Base-by-base conservation (phyloP, 306 rosid genomes). In the Amphicarpaea edgeworthii region DNA sequence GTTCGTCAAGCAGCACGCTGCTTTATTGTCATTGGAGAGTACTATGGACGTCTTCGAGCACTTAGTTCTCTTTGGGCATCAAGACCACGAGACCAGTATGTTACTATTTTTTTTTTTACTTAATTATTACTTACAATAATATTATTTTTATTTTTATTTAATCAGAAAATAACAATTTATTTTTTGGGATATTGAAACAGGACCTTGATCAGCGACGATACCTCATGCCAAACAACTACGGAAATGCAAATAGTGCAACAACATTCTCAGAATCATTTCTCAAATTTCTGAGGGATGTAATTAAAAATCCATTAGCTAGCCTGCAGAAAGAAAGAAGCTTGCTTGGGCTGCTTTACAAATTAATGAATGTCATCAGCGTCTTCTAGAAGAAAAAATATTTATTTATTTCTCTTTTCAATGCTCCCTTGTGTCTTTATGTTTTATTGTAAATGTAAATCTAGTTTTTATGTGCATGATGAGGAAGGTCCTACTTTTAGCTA, bases 11-110 rank as follows among this genome's bases (percentile, higher is more conserved):
- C 93, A 21, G 97, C 91, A 0, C 60, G 87, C 1, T 90, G 93
- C 60, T 94, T 90, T 40, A 78, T 94, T 58, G 93, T 92, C 5
- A 92, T 92, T 3, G 95, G 92, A 38, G 98, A 92, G 65, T 94
- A 92, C 68, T 87, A 94, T 17, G 90, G 79, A 6, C 85, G 98
- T 7, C 87, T 94, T 58, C 82, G 97, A 63, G 96, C 98, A 20
- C 97, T 94, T 67, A 88, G 98, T 67, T 92, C 96, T 46, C 89
- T 92, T 21, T 94, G 98, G 98, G 87, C 93, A 3, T 88, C 96
- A 34, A 83, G 93, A 78, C 95, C 97, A 15, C 72, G 92, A 83
- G 93, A n/a, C n/a, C n/a, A 90, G 97, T 92, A 85, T 41, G 3
- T 24, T 24, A 24, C 28, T 1, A 43, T 17, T 16, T 16, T 8